Percentiles rank a stretch among this genome's conserved stretches.
phyloP scores from a whole-genome alignment of 441 rosid genomes.

The Erodium moschatum region DNA sequence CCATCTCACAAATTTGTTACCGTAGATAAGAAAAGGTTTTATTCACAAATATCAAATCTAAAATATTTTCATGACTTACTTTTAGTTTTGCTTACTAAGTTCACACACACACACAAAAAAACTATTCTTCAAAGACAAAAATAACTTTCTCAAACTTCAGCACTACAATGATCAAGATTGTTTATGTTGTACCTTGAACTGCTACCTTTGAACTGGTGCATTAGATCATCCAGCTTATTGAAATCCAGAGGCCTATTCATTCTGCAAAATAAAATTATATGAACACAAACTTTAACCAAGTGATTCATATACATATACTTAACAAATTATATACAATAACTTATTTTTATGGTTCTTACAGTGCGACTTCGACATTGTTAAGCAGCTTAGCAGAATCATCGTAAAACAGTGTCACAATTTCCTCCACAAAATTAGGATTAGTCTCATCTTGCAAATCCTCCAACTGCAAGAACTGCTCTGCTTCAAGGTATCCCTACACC shows the following conservation, averaged over 20 bases:
- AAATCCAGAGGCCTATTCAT: conserved; percentile 35
- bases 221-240: conserved; percentile 41
- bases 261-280: conserved; percentile 22
- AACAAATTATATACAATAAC: too few species aligned
- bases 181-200: conserved; percentile 41
- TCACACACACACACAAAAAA: too few species aligned
- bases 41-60: too few species aligned
- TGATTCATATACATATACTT: not conserved
- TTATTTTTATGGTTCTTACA: conserved; percentile 28
- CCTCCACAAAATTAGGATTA: conserved; percentile 56
- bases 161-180: too few species aligned
- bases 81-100: too few species aligned
- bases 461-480: conserved; percentile 46
- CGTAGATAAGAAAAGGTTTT: too few species aligned
- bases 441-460: conserved; percentile 62
- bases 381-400: conserved; percentile 44
- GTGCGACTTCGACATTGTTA: conserved; percentile 41
- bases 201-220: conserved; percentile 60
- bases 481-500: conserved; percentile 46
- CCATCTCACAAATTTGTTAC: too few species aligned
- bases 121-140: too few species aligned
- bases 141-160: too few species aligned
- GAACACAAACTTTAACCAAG: not conserved
- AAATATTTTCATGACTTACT: too few species aligned
- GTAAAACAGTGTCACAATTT: conserved; percentile 42